phyloP scores from a whole-genome alignment of 495 filamentous ascomycete genomes.

The Letharia lupina region DNA sequence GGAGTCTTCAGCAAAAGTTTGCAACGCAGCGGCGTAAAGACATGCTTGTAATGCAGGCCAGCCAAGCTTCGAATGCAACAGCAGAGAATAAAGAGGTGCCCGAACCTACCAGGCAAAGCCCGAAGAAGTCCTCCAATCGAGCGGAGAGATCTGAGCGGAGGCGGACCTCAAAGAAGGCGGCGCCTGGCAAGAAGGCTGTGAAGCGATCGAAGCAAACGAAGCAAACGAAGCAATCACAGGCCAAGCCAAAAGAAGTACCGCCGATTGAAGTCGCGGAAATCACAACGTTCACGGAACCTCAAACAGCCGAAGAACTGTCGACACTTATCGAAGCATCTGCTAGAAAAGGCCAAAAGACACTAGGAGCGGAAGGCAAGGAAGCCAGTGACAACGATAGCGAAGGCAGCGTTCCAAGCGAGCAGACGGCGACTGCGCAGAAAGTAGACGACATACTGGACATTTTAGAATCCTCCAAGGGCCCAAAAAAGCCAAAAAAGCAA shows the following conservation, averaged over 20 bases:
- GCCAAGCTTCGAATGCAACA: neutral
- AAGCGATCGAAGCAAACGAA: neutral
- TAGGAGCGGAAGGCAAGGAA: neutral
- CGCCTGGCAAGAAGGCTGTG: neutral
- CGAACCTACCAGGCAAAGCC: neutral
- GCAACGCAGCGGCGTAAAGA: constrained; percentile 13
- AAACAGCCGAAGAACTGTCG: neutral
- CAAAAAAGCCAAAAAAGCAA: neutral
- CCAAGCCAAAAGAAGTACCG: neutral
- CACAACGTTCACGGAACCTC: neutral
- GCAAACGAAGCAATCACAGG: neutral
- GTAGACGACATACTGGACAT: neutral
- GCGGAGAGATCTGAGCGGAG: neutral
- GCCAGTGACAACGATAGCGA: neutral
- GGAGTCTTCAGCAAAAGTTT: constrained; percentile 17
- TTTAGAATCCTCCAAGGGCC: neutral
- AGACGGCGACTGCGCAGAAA: neutral
- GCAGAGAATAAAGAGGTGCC: neutral
- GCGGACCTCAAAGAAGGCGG: neutral
- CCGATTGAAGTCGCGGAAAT: neutral
- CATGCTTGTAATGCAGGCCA: constrained; percentile 1
- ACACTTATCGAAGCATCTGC: neutral
- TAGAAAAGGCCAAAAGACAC: no score
- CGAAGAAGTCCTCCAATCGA: neutral
- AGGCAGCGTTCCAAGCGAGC: neutral